phyloP scores from a whole-genome alignment of 257 asterid species.

The Echites panduratus region DNA sequence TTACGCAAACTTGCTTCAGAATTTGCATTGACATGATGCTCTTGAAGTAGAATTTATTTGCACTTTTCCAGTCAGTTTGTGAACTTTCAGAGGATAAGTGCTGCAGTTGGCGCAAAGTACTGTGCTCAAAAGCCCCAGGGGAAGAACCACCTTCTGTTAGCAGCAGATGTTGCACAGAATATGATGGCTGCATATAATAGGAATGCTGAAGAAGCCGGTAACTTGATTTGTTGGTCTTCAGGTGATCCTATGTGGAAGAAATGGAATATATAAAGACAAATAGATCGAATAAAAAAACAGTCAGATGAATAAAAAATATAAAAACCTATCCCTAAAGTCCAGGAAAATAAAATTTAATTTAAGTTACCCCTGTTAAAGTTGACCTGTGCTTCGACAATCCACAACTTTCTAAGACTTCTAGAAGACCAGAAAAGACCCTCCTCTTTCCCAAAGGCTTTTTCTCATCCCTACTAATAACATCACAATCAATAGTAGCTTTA shows the following conservation, averaged over 20 bases:
- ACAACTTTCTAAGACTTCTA: slow-evolving; percentile 58
- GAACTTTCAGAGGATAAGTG: slow-evolving; percentile 24
- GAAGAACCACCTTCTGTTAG: slow-evolving; percentile 27
- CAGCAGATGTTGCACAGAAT: slow-evolving; percentile 68
- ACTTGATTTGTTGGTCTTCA: slow-evolving; percentile 23
- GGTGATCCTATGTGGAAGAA: slow-evolving; percentile 32
- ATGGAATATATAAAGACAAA: background rate
- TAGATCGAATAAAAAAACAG: background rate
- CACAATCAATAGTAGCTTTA: slow-evolving; percentile 40
- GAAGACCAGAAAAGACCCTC: slow-evolving; percentile 65
- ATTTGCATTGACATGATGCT: slow-evolving; percentile 57
- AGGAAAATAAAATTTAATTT: background rate
- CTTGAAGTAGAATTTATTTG: slow-evolving; percentile 77
- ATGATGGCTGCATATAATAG: slow-evolving; percentile 78
- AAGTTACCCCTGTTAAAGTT: slow-evolving; percentile 48
- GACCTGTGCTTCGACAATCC: slow-evolving; percentile 73
- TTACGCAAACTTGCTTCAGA: slow-evolving; percentile 55
- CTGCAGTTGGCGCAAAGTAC: slow-evolving; percentile 22
- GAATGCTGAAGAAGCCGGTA: slow-evolving; percentile 87
- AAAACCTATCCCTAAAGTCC: background rate
- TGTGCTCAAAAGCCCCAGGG: slow-evolving; percentile 20
- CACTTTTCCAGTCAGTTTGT: slow-evolving; percentile 51
- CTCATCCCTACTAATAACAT: slow-evolving; percentile 67
- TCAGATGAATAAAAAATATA: background rate
- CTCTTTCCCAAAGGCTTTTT: slow-evolving; percentile 51